phyloP scores from a whole-genome alignment of 2,329 filamentous ascomycete species.

The Pyricularia pennisetigena region DNA sequence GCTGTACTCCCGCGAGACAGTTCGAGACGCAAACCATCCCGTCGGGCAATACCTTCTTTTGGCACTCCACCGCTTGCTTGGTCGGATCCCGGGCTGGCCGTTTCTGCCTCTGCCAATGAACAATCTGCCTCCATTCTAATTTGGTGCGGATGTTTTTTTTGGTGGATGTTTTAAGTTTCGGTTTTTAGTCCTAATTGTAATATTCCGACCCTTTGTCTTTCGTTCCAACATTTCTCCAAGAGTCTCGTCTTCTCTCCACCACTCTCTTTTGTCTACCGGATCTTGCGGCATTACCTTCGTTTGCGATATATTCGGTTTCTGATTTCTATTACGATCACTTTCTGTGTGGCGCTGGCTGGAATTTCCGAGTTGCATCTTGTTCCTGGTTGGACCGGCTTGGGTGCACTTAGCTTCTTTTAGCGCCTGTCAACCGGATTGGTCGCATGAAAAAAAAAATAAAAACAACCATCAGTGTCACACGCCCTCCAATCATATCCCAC shows the following conservation, averaged over 20 bases:
- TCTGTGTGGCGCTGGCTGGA: background rate
- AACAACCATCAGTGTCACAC: background rate
- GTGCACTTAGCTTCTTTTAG: background rate
- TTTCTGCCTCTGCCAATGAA: background rate
- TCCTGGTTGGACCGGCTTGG: background rate
- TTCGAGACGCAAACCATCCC: background rate
- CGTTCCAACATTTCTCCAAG: background rate
- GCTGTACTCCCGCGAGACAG: slow-evolving; percentile 3
- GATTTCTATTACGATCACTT: background rate
- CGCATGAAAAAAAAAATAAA: background rate
- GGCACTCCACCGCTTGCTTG: background rate
- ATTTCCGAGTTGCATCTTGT: background rate
- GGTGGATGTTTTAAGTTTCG: background rate
- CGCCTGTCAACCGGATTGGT: background rate
- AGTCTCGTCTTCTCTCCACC: background rate
- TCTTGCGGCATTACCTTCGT: background rate
- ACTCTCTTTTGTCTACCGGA: background rate
- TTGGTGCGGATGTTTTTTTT: background rate
- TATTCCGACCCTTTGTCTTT: background rate
- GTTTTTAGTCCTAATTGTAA: background rate
- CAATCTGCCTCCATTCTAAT: background rate
- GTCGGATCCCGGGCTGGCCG: background rate
- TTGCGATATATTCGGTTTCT: background rate
- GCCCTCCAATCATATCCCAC: background rate
- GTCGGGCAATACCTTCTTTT: background rate